Evolutionary conservation across 2,329 filamentous ascomycete species (phyloP).

Genomic region (Macrophomina pseudophaseolina): DNA sequence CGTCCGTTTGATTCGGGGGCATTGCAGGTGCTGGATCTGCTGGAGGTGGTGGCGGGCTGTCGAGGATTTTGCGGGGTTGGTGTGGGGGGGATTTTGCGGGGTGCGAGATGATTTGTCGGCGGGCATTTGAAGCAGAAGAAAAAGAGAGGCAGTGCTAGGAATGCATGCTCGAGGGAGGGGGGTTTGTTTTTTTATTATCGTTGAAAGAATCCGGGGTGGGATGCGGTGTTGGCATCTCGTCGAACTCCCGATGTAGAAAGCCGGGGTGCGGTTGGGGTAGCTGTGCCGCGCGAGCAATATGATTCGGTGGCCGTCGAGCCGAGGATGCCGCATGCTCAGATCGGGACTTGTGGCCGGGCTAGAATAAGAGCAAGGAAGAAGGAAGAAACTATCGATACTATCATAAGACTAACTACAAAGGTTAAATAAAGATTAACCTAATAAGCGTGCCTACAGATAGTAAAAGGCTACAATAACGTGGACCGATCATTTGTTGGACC

Average conservation of each 20-base stretch:
- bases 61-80: not conserved
- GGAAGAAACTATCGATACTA: too few relatives aligned
- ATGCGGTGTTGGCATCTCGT: not conserved
- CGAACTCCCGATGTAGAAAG: not conserved
- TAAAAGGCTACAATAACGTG: too few relatives aligned
- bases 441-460: too few relatives aligned
- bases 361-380: too few relatives aligned
- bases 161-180: too few relatives aligned
- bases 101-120: too few relatives aligned
- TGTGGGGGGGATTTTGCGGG: too few relatives aligned
- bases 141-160: too few relatives aligned
- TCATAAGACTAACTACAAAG: too few relatives aligned
- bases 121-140: too few relatives aligned
- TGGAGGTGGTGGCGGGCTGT: not conserved
- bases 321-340: not conserved
- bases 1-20: conserved; percentile 30
- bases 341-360: not conserved
- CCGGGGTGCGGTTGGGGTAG: not conserved
- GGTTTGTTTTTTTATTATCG: not conserved
- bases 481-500: too few relatives aligned
- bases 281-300: not conserved
- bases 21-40: not conserved
- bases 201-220: not conserved
- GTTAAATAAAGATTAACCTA: too few relatives aligned
- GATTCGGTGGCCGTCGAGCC: not conserved